A percentile compares a stretch with the other conserved stretches of the same genome.
These are phyloP conservation scores for Hydnomerulius pinastri DNA, from an alignment of 768 basidiomycete species.

Conservation along the genomic window DNA sequence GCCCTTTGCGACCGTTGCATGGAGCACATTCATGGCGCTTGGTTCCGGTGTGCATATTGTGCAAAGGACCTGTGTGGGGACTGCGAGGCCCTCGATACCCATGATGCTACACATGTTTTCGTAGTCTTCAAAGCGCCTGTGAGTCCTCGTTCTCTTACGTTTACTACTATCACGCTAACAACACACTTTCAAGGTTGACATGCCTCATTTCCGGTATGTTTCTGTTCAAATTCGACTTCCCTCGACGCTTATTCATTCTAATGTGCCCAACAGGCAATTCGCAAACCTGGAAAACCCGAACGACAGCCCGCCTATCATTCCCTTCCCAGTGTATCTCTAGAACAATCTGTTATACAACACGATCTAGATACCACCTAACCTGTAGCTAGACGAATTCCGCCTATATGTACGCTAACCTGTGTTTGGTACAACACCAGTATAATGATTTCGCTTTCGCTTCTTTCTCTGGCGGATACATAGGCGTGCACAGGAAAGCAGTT, in stretches of 20 bases:
- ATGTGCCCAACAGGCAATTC: constrained; percentile 42
- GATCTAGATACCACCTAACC: constrained; percentile 3
- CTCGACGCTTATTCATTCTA: constrained; percentile 3
- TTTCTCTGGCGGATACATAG: background rate
- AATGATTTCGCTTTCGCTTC: background rate
- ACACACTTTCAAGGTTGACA: constrained; percentile 56
- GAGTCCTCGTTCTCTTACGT: constrained; percentile 17
- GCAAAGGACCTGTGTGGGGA: constrained; percentile 82
- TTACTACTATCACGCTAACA: constrained; percentile 5
- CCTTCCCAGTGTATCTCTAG: constrained; percentile 59
- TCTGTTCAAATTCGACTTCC: background rate
- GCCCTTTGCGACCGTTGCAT: constrained; percentile 90
- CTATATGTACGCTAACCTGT: constrained; percentile 1
- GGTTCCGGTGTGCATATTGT: constrained; percentile 92
- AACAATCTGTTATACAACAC: background rate
- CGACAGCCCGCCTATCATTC: constrained; percentile 58
- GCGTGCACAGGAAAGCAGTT: background rate
- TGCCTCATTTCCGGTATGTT: constrained; percentile 68
- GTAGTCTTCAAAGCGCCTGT: constrained; percentile 86
- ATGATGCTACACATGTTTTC: constrained; percentile 82
- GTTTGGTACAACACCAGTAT: constrained; percentile 6
- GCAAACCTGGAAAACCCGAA: constrained; percentile 59
- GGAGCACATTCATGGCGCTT: constrained; percentile 78
- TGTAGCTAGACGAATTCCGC: background rate
- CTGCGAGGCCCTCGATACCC: constrained; percentile 81